These are phyloP conservation scores for Sarcodon aspratus DNA, from an alignment of 768 basidiomycete genomes.

Conservation along the genomic window DNA sequence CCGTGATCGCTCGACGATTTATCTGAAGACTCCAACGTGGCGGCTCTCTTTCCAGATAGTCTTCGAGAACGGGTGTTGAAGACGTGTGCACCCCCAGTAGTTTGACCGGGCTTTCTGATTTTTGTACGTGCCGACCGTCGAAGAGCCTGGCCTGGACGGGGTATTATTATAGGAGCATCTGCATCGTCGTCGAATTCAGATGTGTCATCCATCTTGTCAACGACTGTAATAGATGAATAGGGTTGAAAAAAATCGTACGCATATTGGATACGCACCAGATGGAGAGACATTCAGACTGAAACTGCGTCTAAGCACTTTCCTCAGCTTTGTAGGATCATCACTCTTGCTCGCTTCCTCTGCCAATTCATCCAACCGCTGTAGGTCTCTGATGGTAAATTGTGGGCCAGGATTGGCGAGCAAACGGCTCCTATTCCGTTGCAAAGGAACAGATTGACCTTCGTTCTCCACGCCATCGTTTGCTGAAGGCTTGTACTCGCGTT, in stretches of 20 bases:
- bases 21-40: slow-evolving; percentile 40
- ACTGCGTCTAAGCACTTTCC: slow-evolving; percentile 73
- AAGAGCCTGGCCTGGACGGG: slow-evolving; percentile 80
- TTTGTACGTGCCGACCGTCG: slow-evolving; percentile 90
- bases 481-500: slow-evolving; percentile 81
- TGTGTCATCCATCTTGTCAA: slow-evolving; percentile 59
- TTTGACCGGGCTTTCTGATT: slow-evolving; percentile 76
- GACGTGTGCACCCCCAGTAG: slow-evolving; percentile 77
- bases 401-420: slow-evolving; percentile 60
- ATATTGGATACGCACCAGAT: slow-evolving; percentile 49
- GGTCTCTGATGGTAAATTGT: slow-evolving; percentile 83
- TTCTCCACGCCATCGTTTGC: slow-evolving; percentile 69
- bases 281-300: slow-evolving; percentile 81
- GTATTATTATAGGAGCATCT: slow-evolving; percentile 85
- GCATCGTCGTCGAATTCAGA: slow-evolving; percentile 66
- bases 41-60: slow-evolving; percentile 19
- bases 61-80: slow-evolving; percentile 42
- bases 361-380: slow-evolving; percentile 89
- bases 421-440: slow-evolving; percentile 58
- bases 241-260: neutral
- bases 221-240: slow-evolving; percentile 25
- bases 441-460: slow-evolving; percentile 47
- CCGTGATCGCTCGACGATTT: slow-evolving; percentile 60
- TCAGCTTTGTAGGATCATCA: slow-evolving; percentile 72
- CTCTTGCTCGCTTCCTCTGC: slow-evolving; percentile 82